Percentiles rank a stretch among this genome's conserved stretches.
These are phyloP conservation scores for Penicillium sp. DNA, from an alignment of 2,329 filamentous ascomycete genomes.

Conservation along the genomic window DNA sequence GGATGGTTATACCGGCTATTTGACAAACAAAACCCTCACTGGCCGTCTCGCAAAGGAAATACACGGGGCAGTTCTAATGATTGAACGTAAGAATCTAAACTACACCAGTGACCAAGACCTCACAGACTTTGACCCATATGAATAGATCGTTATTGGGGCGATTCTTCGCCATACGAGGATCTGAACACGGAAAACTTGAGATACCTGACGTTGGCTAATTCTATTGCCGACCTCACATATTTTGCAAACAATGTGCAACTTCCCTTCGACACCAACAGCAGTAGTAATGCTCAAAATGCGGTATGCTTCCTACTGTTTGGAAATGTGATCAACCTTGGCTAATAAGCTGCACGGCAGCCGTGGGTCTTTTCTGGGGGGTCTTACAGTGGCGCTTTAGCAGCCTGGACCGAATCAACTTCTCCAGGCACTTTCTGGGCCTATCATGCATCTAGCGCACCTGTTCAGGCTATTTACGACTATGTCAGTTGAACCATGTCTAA, in stretches of 20 bases:
- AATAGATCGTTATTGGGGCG: slow-evolving; percentile 64
- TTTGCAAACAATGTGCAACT: slow-evolving; percentile 59
- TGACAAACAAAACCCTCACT: slow-evolving; percentile 55
- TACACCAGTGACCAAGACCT: background rate
- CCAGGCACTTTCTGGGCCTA: slow-evolving; percentile 66
- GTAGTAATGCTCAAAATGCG: slow-evolving; percentile 56
- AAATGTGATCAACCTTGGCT: background rate
- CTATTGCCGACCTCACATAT: slow-evolving; percentile 58
- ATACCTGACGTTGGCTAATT: slow-evolving; percentile 59
- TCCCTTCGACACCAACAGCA: slow-evolving; percentile 56
- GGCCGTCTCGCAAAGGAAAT: slow-evolving; percentile 58
- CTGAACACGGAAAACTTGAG: slow-evolving; percentile 59
- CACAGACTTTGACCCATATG: background rate
- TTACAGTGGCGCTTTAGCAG: slow-evolving; percentile 61
- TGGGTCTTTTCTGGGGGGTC: slow-evolving; percentile 63
- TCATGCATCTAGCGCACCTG: slow-evolving; percentile 60
- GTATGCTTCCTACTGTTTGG: slow-evolving; percentile 24
- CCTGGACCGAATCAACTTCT: slow-evolving; percentile 58
- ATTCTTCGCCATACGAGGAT: slow-evolving; percentile 57
- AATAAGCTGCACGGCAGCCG: slow-evolving; percentile 40
- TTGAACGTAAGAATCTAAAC: slow-evolving; percentile 54
- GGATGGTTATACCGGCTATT: slow-evolving; percentile 52
- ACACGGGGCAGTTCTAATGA: slow-evolving; percentile 57
- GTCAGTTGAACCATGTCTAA: slow-evolving; percentile 23
- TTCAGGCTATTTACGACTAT: slow-evolving; percentile 60